Percentiles rank a stretch among this genome's conserved stretches.
Conservation (phyloP, 2,329 filamentous ascomycete species). For the Pezicula radicicola region DNA sequence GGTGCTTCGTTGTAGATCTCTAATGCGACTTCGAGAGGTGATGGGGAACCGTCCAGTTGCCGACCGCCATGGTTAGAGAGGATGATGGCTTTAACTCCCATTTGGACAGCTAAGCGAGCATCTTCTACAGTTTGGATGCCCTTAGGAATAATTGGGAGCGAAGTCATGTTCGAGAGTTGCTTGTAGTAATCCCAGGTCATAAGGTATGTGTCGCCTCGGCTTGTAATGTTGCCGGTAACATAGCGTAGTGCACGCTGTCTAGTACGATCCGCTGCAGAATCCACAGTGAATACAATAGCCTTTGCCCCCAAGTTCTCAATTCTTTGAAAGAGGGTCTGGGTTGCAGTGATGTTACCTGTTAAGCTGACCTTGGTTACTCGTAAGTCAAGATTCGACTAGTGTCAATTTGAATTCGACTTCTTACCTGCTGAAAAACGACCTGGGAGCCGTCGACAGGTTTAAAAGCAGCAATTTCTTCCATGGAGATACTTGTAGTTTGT, state of each 20-base stretch:
- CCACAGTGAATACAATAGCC: constrained; percentile 14
- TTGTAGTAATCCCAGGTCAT: neutral
- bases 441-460: neutral
- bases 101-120: constrained; percentile 55
- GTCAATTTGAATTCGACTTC: neutral
- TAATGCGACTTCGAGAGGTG: constrained; percentile 54
- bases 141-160: constrained; percentile 1
- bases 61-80: constrained; percentile 54
- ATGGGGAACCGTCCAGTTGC: constrained; percentile 57
- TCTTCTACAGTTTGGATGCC: constrained; percentile 54
- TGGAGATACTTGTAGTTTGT: constrained; percentile 1
- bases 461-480: constrained; percentile 8
- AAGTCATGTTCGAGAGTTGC: neutral
- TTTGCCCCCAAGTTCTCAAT: constrained; percentile 9
- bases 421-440: constrained; percentile 11
- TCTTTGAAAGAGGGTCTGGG: constrained; percentile 1
- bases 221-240: neutral
- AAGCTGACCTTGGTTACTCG: neutral
- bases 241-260: constrained; percentile 5
- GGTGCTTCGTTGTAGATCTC: constrained; percentile 41
- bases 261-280: constrained; percentile 8
- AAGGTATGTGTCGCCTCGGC: neutral
- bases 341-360: neutral
- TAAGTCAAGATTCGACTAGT: neutral
- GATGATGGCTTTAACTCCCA: constrained; percentile 55